Percentiles rank a stretch among this genome's conserved stretches.
phyloP scores from a whole-genome alignment of 2,329 filamentous ascomycete species.

The Phyllosticta citriasiana region DNA sequence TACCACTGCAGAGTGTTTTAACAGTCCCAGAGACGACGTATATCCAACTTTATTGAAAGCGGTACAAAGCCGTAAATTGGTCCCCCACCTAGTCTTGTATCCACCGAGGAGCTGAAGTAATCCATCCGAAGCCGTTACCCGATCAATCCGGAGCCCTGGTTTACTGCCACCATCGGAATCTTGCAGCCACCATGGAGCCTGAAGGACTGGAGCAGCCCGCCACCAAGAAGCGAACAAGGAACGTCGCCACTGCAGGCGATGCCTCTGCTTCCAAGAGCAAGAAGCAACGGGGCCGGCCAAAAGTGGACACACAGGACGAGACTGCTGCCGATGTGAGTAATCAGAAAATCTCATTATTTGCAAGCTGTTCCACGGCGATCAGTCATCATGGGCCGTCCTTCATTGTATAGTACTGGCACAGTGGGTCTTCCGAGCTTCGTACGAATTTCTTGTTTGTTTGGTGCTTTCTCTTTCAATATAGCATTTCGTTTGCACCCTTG shows the following conservation, averaged over 20 bases:
- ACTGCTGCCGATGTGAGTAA: constrained; percentile 65
- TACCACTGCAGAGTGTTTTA: background rate
- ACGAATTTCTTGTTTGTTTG: background rate
- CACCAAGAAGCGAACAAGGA: constrained; percentile 24
- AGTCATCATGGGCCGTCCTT: constrained; percentile 4
- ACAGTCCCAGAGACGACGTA: background rate
- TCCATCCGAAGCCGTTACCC: background rate
- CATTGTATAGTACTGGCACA: background rate
- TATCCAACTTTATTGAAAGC: background rate
- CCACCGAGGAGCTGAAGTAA: background rate
- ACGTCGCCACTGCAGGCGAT: constrained; percentile 14
- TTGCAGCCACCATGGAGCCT: constrained; percentile 14
- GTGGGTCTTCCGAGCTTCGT: background rate
- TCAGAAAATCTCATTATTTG: constrained; percentile 1
- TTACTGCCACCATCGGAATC: background rate
- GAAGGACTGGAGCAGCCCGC: constrained; percentile 21
- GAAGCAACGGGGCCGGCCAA: constrained; percentile 61
- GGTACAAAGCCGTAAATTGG: background rate
- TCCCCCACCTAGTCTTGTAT: background rate
- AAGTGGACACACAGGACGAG: constrained; percentile 67
- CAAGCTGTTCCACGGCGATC: background rate
- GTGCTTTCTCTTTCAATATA: background rate
- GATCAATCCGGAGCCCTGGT: background rate
- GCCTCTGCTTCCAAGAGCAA: constrained; percentile 24
- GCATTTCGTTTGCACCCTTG: background rate